These are phyloP conservation scores for Saccharomycopsis fibuligera DNA, from an alignment of 805 yeast species.

Conservation along the genomic window DNA sequence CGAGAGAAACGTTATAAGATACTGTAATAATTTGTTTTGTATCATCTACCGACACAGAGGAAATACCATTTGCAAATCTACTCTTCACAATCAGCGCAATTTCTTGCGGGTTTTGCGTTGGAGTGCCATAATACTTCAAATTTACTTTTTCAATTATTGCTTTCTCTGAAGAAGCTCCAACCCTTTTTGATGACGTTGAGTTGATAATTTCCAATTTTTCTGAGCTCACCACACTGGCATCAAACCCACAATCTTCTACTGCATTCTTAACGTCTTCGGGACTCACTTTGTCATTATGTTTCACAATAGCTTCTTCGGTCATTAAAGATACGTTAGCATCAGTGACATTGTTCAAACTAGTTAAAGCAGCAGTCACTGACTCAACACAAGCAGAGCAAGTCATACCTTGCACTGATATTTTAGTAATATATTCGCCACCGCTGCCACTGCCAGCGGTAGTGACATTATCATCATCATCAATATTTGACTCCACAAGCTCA, in stretches of 20 bases:
- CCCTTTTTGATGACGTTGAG: neutral
- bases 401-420: slow-evolving; percentile 54
- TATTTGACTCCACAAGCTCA: slow-evolving; percentile 22
- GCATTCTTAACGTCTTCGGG: slow-evolving; percentile 39
- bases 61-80: slow-evolving; percentile 22
- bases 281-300: slow-evolving; percentile 35
- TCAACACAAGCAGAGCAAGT: slow-evolving; percentile 85
- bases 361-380: slow-evolving; percentile 53
- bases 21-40: slow-evolving; percentile 34
- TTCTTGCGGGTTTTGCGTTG: neutral
- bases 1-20: slow-evolving; percentile 38
- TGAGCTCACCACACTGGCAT: slow-evolving; percentile 31
- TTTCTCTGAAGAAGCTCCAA: neutral
- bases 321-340: slow-evolving; percentile 61
- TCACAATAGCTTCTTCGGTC: slow-evolving; percentile 65
- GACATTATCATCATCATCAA: neutral
- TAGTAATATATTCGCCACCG: slow-evolving; percentile 2
- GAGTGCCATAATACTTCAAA: slow-evolving; percentile 12
- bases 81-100: neutral
- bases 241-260: slow-evolving; percentile 77
- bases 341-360: slow-evolving; percentile 43
- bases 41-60: slow-evolving; percentile 47
- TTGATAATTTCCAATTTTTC: neutral
- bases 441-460: neutral
- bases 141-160: neutral